Percentiles rank a stretch among this genome's conserved stretches.
Evolutionary conservation across 2,329 filamentous ascomycete species (phyloP).

Genomic region (Cryoendolithus antarcticus): DNA sequence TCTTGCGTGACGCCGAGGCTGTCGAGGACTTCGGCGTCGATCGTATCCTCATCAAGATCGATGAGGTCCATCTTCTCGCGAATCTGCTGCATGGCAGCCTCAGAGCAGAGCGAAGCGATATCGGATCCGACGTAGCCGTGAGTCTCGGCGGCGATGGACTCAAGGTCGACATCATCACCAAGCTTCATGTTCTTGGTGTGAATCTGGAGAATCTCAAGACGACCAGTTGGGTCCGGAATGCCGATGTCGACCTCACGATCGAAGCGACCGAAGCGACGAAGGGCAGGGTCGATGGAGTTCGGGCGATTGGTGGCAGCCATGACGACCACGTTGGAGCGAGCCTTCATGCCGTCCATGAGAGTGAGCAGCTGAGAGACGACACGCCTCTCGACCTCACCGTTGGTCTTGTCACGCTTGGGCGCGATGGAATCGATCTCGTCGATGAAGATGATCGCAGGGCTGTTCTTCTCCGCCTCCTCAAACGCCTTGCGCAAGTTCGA

Average conservation of each 20-base stretch:
- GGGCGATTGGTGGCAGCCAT: conserved; percentile 99
- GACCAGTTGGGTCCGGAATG: conserved; percentile 92
- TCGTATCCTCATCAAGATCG: conserved; percentile 96
- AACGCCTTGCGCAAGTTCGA: conserved; percentile 98
- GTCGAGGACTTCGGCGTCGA: conserved; percentile 95
- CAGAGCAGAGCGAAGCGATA: conserved; percentile 94
- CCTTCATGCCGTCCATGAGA: conserved; percentile 99
- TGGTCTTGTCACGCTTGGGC: conserved; percentile 99
- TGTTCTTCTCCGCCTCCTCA: conserved; percentile 99
- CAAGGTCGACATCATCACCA: conserved; percentile 87
- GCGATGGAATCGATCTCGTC: conserved; percentile 99
- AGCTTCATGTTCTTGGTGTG: conserved; percentile 99
- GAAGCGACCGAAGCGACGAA: conserved; percentile 96
- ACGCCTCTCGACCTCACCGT: conserved; percentile 95
- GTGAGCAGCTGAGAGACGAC: conserved; percentile 94
- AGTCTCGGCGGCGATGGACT: conserved; percentile 92
- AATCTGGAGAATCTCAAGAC: conserved; percentile 97
- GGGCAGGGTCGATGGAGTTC: conserved; percentile 95
- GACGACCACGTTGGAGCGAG: conserved; percentile 93
- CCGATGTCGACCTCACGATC: conserved; percentile 98
- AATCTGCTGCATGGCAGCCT: conserved; percentile 99
- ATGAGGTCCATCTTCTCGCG: conserved; percentile 99
- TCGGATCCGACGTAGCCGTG: conserved; percentile 99
- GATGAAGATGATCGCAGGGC: conserved; percentile 97
- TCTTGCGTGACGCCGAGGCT: conserved; percentile 98